These are phyloP conservation scores for Pisolithus orientalis DNA, from an alignment of 768 basidiomycete species.

Conservation along the genomic window DNA sequence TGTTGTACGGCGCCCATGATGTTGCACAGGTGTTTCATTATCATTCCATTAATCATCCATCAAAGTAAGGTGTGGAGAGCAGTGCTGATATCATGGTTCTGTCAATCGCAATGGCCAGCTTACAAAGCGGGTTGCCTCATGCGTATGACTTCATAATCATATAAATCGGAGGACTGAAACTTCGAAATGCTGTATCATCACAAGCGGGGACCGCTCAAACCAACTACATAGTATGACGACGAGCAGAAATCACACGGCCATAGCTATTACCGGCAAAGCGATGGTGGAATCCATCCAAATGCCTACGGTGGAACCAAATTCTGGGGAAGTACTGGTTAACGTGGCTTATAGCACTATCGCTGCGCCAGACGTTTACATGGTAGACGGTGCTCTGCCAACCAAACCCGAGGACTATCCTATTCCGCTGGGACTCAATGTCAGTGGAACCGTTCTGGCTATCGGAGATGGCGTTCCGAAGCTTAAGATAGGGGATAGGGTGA, in stretches of 20 bases:
- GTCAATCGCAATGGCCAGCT: no score
- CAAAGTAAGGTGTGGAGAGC: no score
- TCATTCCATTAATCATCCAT: neutral
- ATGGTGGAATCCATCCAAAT: constrained; percentile 32
- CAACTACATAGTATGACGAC: neutral
- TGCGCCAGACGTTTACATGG: constrained; percentile 35
- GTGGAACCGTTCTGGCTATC: constrained; percentile 33
- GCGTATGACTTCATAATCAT: neutral
- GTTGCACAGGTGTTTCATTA: neutral
- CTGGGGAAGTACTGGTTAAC: constrained; percentile 35
- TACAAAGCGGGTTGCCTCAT: no score
- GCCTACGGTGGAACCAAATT: constrained; percentile 28
- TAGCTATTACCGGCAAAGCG: constrained; percentile 33
- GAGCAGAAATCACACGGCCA: constrained; percentile 32
- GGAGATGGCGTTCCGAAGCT: constrained; percentile 31
- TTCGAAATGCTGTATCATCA: neutral
- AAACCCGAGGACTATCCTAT: constrained; percentile 26
- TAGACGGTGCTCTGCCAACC: constrained; percentile 29
- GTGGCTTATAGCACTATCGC: constrained; percentile 36
- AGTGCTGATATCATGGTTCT: no score
- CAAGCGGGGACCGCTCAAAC: neutral
- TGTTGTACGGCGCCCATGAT: neutral
- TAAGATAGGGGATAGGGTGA: constrained; percentile 35
- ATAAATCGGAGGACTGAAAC: neutral
- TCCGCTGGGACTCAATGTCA: constrained; percentile 32